Conservation (phyloP, 2,329 filamentous ascomycete genomes). For the Leptographium flavum region DNA sequence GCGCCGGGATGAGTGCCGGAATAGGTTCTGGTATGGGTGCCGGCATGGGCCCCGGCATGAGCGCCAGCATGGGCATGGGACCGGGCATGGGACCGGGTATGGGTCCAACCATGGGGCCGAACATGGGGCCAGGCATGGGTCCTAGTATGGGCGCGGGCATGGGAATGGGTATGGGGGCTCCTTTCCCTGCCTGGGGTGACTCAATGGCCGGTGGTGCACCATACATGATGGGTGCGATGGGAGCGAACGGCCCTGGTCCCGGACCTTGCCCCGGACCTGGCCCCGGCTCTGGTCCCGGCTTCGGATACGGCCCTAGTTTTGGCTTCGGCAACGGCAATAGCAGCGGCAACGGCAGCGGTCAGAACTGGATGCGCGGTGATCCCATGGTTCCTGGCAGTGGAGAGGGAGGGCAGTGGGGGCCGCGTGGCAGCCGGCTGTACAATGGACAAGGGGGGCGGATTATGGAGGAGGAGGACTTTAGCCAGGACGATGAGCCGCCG, state of each 20-base stretch:
- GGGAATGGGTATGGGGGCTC: not conserved
- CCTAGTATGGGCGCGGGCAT: not conserved
- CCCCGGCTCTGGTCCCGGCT: not conserved
- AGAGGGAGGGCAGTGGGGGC: not conserved
- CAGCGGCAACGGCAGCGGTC: not conserved
- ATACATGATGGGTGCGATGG: not conserved
- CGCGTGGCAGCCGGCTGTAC: not conserved
- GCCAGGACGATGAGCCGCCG: not conserved
- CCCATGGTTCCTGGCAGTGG: not conserved
- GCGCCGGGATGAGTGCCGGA: not conserved
- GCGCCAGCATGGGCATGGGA: not conserved
- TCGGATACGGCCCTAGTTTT: not conserved
- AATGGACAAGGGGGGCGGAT: not conserved
- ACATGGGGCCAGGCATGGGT: not conserved
- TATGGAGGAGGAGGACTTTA: not conserved
- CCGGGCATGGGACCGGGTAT: not conserved
- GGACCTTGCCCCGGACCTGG: not conserved
- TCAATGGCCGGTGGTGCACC: not conserved
- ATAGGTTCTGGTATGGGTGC: not conserved
- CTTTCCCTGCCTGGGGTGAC: not conserved
- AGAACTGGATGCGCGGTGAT: not conserved
- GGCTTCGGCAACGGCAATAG: not conserved
- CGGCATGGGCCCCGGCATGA: not conserved
- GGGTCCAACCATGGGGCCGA: not conserved
- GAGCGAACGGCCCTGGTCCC: not conserved